Evolutionary conservation across 331 rosid species (phyloP), one percentile per base, ranked within the genome.

Genomic region (Quercus lobata): DNA sequence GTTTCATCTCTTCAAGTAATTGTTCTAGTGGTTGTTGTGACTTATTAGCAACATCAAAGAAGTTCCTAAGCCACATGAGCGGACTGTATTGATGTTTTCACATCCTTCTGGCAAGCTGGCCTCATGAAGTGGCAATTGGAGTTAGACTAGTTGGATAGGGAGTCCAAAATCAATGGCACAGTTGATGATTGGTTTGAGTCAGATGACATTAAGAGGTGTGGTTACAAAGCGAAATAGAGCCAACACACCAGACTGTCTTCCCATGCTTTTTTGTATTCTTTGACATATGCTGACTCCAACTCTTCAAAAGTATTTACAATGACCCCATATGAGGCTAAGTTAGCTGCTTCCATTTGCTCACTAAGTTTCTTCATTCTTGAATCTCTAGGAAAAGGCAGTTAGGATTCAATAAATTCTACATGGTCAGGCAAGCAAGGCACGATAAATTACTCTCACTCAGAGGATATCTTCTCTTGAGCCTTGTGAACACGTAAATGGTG

Each of bases 201-300:
- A 65, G 17, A 69, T 52, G 8, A 81, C 88, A 44, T 87, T 84
- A 2, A 76, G 78, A 25, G 90, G 86, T 16, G 88, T 87, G 2
- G 80, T 76, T 79, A 87, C 52, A 69, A 2, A 81, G 77, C 6
- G 92, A 91, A 68, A 91, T 90, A 8, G 93, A 92, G 22, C 96
- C 96, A 78, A 89, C 58, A 57, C 88, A 91, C 96, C 93, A 89
- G 4, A 84, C 83, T 22, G 35, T 32, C 87, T 4, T 86, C 84
- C 61, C 24, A 87, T 3, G 27, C 79, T 22, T 70, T 78, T 70
- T 81, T 85, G 74, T 77, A 87, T 14, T 73, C 87, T 22, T 63
- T 76, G 15, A 82, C 88, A 73, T 91, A 91, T 2, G 46, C 86
- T 21, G 25, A 44, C 83, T 89, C 93, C 81, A 87, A 60, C 72